Base-by-base conservation (phyloP, 257 asterid species). In the Paraleonurus japonicus region DNA sequence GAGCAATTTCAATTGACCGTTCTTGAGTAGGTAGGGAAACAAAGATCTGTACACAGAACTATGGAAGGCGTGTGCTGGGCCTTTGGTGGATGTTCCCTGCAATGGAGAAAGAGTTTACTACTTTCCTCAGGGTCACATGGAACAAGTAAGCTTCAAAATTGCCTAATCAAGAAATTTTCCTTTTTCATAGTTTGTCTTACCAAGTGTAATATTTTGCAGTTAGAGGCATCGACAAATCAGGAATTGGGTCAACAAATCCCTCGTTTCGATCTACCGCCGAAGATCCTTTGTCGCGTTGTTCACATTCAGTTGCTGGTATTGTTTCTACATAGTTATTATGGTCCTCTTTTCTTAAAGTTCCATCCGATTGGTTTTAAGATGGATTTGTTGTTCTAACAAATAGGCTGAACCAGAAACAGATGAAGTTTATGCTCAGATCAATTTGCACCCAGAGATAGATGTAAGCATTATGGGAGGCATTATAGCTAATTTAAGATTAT, bases 11-110 rank as follows among this genome's bases (percentile, higher is more conserved):
- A 55, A 6, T 72, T 59, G 68, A 32, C 78, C 73, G 45, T 13
- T 75, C 35, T 67, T 76, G 75, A 79, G 70, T 80, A 78, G 87
- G 84, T 61, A 65, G 12, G 51, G 67, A 48, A 63, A 55, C 35
- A 74, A 75, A 67, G 78, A 74, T 74, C 72, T 91, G 76, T 85
- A 85, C 74, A 75, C 72, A 53, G 92, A 84, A 74, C 83, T 91
- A 19, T 91, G 97, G 97, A 91, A 80, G 81, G 92, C 96, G 37
- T 91, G 97, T 78, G 97, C 97, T 2, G 97, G 97, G 13, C 92
- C 95, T 67, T 75, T 89, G 78, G 96, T 89, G 48, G 91, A 89
- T 78, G 76, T 91, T 78, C 97, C 91, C 72, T 70, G 85, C 61
- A 32, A n/a, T 6, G 57, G 78, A 50, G 90, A 90, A 55, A 80